phyloP scores from a whole-genome alignment of 2,329 filamentous ascomycete species.

The Ramularia endophylla region DNA sequence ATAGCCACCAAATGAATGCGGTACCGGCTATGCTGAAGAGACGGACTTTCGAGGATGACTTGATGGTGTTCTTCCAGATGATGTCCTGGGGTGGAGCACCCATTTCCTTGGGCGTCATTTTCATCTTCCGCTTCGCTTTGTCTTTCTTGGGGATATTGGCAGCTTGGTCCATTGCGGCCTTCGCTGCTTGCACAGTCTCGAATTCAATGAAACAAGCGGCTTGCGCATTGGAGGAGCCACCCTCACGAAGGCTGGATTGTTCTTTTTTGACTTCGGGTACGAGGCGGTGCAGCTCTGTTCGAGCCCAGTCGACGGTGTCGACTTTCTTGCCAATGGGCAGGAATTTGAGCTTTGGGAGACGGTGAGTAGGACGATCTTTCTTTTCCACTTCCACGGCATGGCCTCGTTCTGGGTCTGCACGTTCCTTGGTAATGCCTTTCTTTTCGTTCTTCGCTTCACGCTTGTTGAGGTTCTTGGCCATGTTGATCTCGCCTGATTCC shows the following conservation, averaged over 20 bases:
- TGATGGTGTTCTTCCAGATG: constrained; percentile 41
- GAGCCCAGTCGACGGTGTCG: constrained; percentile 84
- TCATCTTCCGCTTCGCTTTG: constrained; percentile 20
- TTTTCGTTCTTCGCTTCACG: constrained; percentile 22
- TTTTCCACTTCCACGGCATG: constrained; percentile 49
- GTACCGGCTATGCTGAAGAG: constrained; percentile 31
- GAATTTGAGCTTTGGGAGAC: constrained; percentile 44
- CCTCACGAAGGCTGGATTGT: constrained; percentile 61
- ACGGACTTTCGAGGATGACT: constrained; percentile 28
- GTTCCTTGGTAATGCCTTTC: constrained; percentile 11
- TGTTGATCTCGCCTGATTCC: constrained; percentile 39
- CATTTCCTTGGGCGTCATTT: constrained; percentile 35
- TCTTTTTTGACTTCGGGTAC: constrained; percentile 63
- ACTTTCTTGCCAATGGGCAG: constrained; percentile 72
- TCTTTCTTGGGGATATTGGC: constrained; percentile 6
- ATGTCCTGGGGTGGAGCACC: constrained; percentile 37
- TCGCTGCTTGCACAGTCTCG: constrained; percentile 69
- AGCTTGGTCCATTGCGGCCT: constrained; percentile 63
- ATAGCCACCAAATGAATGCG: constrained; percentile 35
- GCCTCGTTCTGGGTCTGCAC: constrained; percentile 3
- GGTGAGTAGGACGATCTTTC: constrained; percentile 65
- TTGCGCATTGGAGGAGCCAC: constrained; percentile 56
- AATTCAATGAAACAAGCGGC: constrained; percentile 87
- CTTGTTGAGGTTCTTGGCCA: constrained; percentile 32
- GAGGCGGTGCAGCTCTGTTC: constrained; percentile 65